Evolutionary conservation across 208 protist species (phyloP), one percentile per base, ranked within the genome.

Genomic region (Wallacemonas collosoma): DNA sequence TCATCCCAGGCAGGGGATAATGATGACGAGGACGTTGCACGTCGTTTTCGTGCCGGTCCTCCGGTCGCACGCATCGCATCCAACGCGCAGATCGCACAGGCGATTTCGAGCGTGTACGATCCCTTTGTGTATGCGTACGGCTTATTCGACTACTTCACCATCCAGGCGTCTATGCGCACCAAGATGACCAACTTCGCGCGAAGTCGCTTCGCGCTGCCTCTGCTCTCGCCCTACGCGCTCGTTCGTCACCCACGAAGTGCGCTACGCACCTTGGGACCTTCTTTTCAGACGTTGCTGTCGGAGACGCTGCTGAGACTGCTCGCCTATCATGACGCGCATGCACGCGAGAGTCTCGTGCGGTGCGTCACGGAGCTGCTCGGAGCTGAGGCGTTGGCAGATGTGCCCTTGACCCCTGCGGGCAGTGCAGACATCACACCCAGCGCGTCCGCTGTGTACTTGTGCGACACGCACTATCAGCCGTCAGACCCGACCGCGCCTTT

Each of bases 41-140:
- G 11, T 39, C 5, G 6, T 6, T 17, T 44, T n/a, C 4, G 57
- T 44, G 57, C 26, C 17, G 36, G 26, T 26, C 7, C 7, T 38
- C 9, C 9, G 9, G 57, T 65, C 11, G 39, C 50, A 2, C 79
- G 68, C 3, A 75, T 81, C 43, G 72, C 76, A 14, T 68, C 74
- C 17, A 44, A 67, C 35, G 81, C 57, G 44, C 73, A 86, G 63
- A 67, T 73, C 36, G 72, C 63, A 2, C 41, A 62, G 15, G 67
- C 73, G 47, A 81, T 87, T 15, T 2, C 68, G 1, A 65, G 54
- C 12, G 48, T 71, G 3, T 83, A 75, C 57, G 73, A 81, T 26
- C 53, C 73, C 1, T 54, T 71, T 39, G 80, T 80, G 12, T 91
- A 88, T 61, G 71, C 80, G 56, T 91, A 91, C 72, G 61, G 70